phyloP scores from a whole-genome alignment of 441 rosid genomes.

The Gossypium gossypioides region DNA sequence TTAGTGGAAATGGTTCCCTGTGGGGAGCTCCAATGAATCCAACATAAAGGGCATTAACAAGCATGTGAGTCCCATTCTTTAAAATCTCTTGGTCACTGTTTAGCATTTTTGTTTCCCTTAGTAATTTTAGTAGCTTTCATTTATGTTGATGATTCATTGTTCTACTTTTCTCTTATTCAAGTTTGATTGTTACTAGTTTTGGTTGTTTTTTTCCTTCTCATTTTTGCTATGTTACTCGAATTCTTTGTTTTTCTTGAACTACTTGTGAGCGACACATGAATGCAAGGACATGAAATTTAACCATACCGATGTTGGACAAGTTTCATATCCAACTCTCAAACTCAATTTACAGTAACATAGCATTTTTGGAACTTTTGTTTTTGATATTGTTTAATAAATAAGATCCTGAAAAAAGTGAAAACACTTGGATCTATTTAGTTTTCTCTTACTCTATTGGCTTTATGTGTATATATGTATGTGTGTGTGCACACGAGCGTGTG shows the following conservation, averaged over 20 bases:
- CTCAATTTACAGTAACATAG: not conserved
- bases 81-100: slow-evolving; percentile 99
- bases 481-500: too few relatives aligned
- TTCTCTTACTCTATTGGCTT: too few relatives aligned
- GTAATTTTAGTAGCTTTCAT: too few relatives aligned
- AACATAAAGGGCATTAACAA: slow-evolving; percentile 47
- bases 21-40: slow-evolving; percentile 73
- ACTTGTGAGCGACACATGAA: too few relatives aligned
- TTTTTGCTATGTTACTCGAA: too few relatives aligned
- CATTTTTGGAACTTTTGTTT: not conserved
- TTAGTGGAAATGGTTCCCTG: slow-evolving; percentile 23
- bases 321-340: too few relatives aligned
- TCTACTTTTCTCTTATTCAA: too few relatives aligned
- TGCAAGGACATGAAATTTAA: not conserved
- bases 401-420: not conserved
- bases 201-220: too few relatives aligned
- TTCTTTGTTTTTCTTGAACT: too few relatives aligned
- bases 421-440: not conserved
- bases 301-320: not conserved
- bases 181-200: too few relatives aligned
- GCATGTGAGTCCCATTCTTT: slow-evolving; percentile 78
- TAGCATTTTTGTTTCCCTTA: slow-evolving; percentile 44
- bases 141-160: too few relatives aligned
- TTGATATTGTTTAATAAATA: not conserved
- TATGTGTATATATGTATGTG: too few relatives aligned